phyloP scores from a whole-genome alignment of 257 asterid species.

The Ophiorrhiza pumila region DNA sequence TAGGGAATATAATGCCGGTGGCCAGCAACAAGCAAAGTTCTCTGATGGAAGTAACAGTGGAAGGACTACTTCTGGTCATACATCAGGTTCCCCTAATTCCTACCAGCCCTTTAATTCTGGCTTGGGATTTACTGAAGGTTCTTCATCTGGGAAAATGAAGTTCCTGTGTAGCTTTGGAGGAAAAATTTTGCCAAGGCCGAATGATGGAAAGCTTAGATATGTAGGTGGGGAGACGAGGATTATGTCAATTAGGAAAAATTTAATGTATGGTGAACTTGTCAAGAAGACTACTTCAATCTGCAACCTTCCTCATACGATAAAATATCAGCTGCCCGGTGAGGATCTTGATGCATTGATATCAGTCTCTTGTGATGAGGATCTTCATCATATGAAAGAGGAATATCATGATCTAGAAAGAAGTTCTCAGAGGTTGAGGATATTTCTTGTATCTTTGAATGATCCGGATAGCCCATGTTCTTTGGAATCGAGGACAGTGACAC shows the following conservation, averaged over 20 bases:
- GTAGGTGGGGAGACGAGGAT: constrained; percentile 89
- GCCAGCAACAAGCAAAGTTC: constrained; percentile 27
- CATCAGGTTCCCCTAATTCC: constrained; percentile 43
- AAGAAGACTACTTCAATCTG: constrained; percentile 56
- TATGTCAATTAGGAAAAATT: constrained; percentile 56
- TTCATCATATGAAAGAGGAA: constrained; percentile 87
- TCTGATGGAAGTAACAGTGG: constrained; percentile 35
- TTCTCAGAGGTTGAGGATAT: constrained; percentile 67
- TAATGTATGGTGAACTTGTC: constrained; percentile 55
- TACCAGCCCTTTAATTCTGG: constrained; percentile 27
- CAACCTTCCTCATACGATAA: constrained; percentile 60
- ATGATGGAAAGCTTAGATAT: constrained; percentile 79
- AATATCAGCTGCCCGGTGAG: constrained; percentile 92
- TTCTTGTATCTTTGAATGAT: constrained; percentile 60
- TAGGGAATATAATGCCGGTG: constrained; percentile 21
- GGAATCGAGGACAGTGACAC: constrained; percentile 43
- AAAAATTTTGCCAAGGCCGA: constrained; percentile 73
- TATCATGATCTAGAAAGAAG: constrained; percentile 61
- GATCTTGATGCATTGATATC: constrained; percentile 89
- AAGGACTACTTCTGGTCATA: constrained; percentile 25
- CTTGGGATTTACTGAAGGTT: constrained; percentile 30
- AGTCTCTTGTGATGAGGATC: constrained; percentile 84
- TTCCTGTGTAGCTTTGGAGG: constrained; percentile 96
- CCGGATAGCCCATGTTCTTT: constrained; percentile 48
- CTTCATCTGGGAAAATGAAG: constrained; percentile 53